Percentiles rank a stretch among this genome's conserved stretches.
Conservation (phyloP, 306 rosid genomes). For the Hippophae rhamnoides region DNA sequence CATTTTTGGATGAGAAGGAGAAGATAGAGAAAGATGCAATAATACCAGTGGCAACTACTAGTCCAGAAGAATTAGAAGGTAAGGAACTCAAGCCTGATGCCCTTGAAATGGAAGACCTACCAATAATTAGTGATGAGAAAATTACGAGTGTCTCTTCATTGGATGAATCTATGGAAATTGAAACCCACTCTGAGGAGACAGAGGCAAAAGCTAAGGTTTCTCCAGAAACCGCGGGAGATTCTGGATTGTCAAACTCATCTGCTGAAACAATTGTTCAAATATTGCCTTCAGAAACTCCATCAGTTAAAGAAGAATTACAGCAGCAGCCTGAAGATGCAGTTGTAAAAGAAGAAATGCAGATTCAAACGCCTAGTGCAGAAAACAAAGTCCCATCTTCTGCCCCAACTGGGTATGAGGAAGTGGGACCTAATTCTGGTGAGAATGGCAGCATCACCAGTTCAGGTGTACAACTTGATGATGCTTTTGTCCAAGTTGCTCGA, state of each 20-base stretch:
- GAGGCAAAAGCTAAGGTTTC: conserved; percentile 24
- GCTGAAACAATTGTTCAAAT: conserved; percentile 25
- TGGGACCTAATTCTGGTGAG: conserved; percentile 28
- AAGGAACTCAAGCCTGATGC: conserved; percentile 26
- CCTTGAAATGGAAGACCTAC: conserved; percentile 31
- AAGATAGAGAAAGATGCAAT: conserved; percentile 33
- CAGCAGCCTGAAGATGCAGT: conserved; percentile 27
- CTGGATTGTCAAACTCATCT: conserved; percentile 23
- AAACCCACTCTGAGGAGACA: conserved; percentile 21
- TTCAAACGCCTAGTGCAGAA: conserved; percentile 25
- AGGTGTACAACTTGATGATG: conserved; percentile 29
- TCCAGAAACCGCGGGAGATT: conserved; percentile 29
- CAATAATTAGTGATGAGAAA: conserved; percentile 20
- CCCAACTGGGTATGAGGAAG: conserved; percentile 26
- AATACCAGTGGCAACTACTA: conserved; percentile 23
- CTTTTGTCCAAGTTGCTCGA: conserved; percentile 29
- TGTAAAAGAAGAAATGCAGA: conserved; percentile 30
- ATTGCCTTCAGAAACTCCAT: conserved; percentile 25
- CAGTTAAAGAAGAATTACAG: conserved; percentile 23
- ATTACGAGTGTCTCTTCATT: conserved; percentile 19
- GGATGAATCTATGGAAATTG: conserved; percentile 25
- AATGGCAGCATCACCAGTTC: conserved; percentile 34
- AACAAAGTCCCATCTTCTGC: conserved; percentile 30
- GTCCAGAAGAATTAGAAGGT: conserved; percentile 36
- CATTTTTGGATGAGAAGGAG: conserved; percentile 76